A percentile compares a stretch with the other conserved stretches of the same genome.
These are phyloP conservation scores for Zea mays DNA, from an alignment of 176 grass and related monocot genomes.

Conservation along the genomic window Zm-B73-REFERENCE-NAM-5.0 NC_050102.1:81026001-81026500, in stretches of 20 bases:
- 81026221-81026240: conserved; percentile 88
- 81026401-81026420: conserved; percentile 84
- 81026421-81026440: conserved; percentile 69
- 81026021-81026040: too few species aligned
- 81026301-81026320: conserved; percentile 11
- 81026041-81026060: too few species aligned
- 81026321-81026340: conserved; percentile 23
- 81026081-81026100: background rate
- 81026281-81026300: too few species aligned
- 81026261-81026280: too few species aligned
- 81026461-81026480: conserved; percentile 52
- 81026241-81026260: conserved; percentile 83
- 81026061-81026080: too few species aligned
- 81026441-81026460: conserved; percentile 38
- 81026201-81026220: conserved; percentile 80
- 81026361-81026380: conserved; percentile 55
- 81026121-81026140: background rate
- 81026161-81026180: background rate
- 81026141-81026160: background rate
- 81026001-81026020: too few species aligned
- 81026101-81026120: background rate
- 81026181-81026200: conserved; percentile 34
- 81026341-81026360: conserved; percentile 51
- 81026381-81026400: conserved; percentile 81
- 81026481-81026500: conserved; percentile 39